Base-by-base conservation (phyloP, 2,329 filamentous ascomycete species). In the Blumeria graminis region DNA sequence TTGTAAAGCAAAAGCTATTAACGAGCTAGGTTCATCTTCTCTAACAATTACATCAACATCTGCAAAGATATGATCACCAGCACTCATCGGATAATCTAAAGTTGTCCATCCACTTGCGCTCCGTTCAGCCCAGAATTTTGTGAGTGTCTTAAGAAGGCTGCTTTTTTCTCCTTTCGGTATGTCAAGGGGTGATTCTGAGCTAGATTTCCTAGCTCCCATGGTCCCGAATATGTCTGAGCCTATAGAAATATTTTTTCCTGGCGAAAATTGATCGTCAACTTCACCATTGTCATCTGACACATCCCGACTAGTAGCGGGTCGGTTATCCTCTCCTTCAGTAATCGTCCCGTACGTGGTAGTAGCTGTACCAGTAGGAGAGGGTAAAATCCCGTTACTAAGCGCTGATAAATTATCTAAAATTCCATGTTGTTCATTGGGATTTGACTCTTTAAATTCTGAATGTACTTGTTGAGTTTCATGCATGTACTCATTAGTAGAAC, bases 111-210 rank as follows among this genome's bases (percentile, higher is more conserved):
- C 89, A 67, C 88, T 95, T 28, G 93, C 87, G 52, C 92, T 96
- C 56, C 92, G 80, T 69, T 98, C 93, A 1, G 92, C 93, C 92
- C 92, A 98, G 68, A 98, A 98, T 64, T 90, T 95, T 14, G 88
- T 92, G 50, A 98, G 75, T 72, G 95, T 88, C 66, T 93, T 94
- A 78, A 98, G 84, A 61, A 96, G 72, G 50, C 88, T 95, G 57
- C 81, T 89, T 68, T 90, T 92, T 65, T 95, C 87, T 65, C 96
- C 87, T 64, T 87, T 94, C 0, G 88, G 87, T 11, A 98, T 75
- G 62, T 94, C 87, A 9, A 85, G 69, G 0, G 76, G 74, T 28
- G 80, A 74, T 55, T 81, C 79, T 1, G 73, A 72, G 62, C 71
- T 77, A 3, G 75, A 74, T 61, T 80, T 82, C 39, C 64, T 62